Evolutionary conservation across 306 rosid species (phyloP).

Genomic region (Lablab purpureus): DNA sequence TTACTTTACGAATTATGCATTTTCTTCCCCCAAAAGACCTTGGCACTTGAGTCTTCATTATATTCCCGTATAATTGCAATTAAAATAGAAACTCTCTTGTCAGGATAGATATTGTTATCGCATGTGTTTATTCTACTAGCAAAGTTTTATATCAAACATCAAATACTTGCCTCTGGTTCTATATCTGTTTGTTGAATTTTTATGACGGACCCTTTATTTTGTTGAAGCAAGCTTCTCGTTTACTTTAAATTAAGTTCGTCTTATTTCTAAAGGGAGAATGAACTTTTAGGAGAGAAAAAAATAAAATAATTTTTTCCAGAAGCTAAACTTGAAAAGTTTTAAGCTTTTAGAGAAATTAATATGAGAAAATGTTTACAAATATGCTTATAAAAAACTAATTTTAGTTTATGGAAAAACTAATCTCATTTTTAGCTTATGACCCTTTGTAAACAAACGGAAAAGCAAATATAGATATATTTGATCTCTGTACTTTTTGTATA

Average conservation of each 20-base stretch:
- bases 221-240: conserved; percentile 23
- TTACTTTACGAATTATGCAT: neutral
- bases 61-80: neutral
- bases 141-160: neutral
- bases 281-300: too few relatives aligned
- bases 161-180: neutral
- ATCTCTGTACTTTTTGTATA: neutral
- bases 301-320: too few relatives aligned
- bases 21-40: conserved; percentile 5
- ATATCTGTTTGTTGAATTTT: neutral
- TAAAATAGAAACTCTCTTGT: neutral
- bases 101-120: neutral
- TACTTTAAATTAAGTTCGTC: conserved; percentile 25
- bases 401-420: too few relatives aligned
- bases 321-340: too few relatives aligned
- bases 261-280: neutral
- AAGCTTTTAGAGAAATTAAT: too few relatives aligned
- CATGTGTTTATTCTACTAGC: neutral
- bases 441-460: neutral
- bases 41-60: neutral
- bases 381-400: too few relatives aligned
- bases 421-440: too few relatives aligned
- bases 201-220: conserved; percentile 2
- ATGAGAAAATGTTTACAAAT: too few relatives aligned
- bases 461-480: neutral